Base-by-base conservation (phyloP, 202 grass and related monocot species). In the Schoenoplectus triqueter region DNA sequence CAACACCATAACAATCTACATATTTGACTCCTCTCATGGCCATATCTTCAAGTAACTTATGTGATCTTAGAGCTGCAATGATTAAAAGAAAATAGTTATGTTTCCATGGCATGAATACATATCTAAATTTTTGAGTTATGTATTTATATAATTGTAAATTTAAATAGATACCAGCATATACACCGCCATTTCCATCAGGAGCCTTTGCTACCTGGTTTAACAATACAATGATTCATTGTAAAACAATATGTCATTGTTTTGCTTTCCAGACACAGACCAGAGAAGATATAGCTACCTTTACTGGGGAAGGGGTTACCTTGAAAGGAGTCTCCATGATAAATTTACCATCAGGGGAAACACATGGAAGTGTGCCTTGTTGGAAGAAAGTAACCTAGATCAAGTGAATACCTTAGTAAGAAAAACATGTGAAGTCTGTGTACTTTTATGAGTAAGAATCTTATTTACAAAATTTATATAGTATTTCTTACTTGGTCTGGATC, bases 241-340 rank as follows among this genome's bases (percentile, higher is more conserved):
- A 67, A 78, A 52, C 51, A 68, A 20, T 14, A 10, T 60, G 41
- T 61, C 7, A 45, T 78, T 3, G 14, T 42, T 79, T 79, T 42
- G n/a, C n/a, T 18, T 79, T 2, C 9, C 31, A 31, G 31, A 31
- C 31, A 31, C 31, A 31, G 31, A 31, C 31, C 31, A 31, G 31
- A 31, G 31, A 31, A 31, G 31, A 31, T 31, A 31, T 31, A 31
- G 22, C 62, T 79, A 62, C 31, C 52, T 42, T 46, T 18, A 56
- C 62, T 45, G 39, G 84, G 22, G 10, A 4, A 79, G 60, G 3
- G 81, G n/a, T n/a, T 84, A 93, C 89, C 92, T 95, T 95, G 78
- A 86, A 93, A 17, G 92, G 91, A 70, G 88, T 95, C 85, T 93
- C 95, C 92, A 92, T 92, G 78, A 98, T 95, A 90, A 98, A 98